Evolutionary conservation across 176 grass and related monocot species (phyloP), one percentile per base, ranked within the genome.

Genomic region (Stipa capillata): DNA sequence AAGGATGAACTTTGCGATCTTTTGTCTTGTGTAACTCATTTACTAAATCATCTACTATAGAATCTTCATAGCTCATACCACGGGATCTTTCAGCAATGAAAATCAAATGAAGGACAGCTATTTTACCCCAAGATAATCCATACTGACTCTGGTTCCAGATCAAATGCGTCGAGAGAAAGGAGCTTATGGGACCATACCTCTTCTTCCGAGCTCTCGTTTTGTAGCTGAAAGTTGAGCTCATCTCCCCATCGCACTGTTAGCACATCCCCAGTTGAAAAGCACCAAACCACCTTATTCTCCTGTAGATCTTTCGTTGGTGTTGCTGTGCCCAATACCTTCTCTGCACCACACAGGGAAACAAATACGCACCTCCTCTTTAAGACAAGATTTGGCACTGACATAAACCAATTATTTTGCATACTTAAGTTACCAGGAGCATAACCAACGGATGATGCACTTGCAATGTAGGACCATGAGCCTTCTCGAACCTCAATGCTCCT

Each of bases 401-500:
- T 42, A 59, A 86, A 86, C 8, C 39, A 72, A 66, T 39, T 55
- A 36, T 66, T 49, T 11, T 27, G 39, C 39, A 62, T 55, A 72
- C 42, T n/a, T 13, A 79, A 50, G 74, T 83, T 92, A 97, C 95
- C 92, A 70, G 92, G 95, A 78, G 87, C 92, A 92, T 85, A 85
- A 85, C 95, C 95, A 48, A 97, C 37, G 2, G 92, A 92, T 75
- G 88, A 87, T 35, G 85, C 74, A 82, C 83, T 83, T 5, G 82
- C 95, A 82, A 94, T 74, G 40, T 97, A 97, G 24, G 85, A 92
- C 95, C 95, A 97, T 78, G 92, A 86, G 56, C 95, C 95, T 92
- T 94, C 91, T 48, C 89, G 82, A 65, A 97, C 68, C 83, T 97
- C 89, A 82, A 92, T 92, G 74, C 81, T 85, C 74, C 92, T 92